Conservation (phyloP, 495 filamentous ascomycete genomes). For the Astrothelium subdiscretum region DNA sequence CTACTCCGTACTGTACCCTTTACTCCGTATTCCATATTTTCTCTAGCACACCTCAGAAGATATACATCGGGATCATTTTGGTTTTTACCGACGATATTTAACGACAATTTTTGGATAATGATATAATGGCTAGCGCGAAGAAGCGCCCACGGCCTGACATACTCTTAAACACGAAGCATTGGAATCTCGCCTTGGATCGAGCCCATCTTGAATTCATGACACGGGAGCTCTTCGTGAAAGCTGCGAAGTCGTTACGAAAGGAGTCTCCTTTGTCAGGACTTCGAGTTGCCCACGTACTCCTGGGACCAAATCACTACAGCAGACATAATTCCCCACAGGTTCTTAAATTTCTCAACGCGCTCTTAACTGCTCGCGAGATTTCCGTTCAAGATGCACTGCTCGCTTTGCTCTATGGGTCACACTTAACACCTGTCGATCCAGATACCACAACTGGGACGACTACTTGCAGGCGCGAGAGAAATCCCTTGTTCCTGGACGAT, state of each 20-base stretch:
- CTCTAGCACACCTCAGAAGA: no score
- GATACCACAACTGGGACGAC: not conserved
- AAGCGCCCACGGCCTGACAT: no score
- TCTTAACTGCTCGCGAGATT: not conserved
- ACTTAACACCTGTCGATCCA: not conserved
- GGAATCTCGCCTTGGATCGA: no score
- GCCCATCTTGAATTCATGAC: not conserved
- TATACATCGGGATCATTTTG: no score
- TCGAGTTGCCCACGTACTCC: not conserved
- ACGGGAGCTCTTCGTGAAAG: not conserved
- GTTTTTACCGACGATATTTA: no score
- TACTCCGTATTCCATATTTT: no score
- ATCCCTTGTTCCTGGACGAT: not conserved
- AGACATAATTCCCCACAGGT: not conserved
- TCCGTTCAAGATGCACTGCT: not conserved
- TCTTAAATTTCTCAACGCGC: not conserved
- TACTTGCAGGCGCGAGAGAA: not conserved
- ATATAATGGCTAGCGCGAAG: no score
- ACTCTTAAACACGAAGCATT: no score
- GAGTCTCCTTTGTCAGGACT: not conserved
- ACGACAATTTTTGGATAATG: no score
- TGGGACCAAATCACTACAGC: not conserved
- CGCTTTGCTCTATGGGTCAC: not conserved
- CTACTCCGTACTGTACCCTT: no score
- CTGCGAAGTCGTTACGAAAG: not conserved